Base-by-base conservation (phyloP, 495 filamentous ascomycete genomes). In the Talaromyces borbonicus region DNA sequence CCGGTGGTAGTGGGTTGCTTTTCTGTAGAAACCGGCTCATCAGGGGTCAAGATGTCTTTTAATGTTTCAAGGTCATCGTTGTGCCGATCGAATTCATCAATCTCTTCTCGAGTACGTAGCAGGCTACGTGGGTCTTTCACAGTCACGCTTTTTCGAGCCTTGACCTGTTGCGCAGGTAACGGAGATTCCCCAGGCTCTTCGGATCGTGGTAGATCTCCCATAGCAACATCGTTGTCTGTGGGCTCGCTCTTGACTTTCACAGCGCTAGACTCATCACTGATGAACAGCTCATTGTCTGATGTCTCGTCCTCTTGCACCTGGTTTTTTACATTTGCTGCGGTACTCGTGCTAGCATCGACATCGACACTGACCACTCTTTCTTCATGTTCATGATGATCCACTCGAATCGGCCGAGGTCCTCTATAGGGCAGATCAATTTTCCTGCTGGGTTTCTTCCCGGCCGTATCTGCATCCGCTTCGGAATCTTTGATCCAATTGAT, bases 351-450 rank as follows among this genome's bases (percentile, higher is more conserved):
- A 3, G 71, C 69, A 42, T 77, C 73, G 55, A 72, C 73, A 44
- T 73, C 71, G 32, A 77, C 68, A 47, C 64, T 68, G 25, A 71
- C 53, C 8, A 60, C 53, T 14, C 72, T 63, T 33, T 76, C 73
- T 40, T 68, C 65, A 56, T 78, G 74, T 43, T 71, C 68, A 52
- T 70, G 62, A 48, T 72, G 63, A 43, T 70, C 63, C 23, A 75
- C 59, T 8, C 74, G 65, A 33, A 75, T 60, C 3, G 74, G 74
- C 35, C 62, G 57, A 40, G 76, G 55, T 3, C 61, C 65, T 27
- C 46, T 56, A 30, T 53, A 52, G n/a, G 32, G 36, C 15, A 18
- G 24, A 19, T 25, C 51, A 49, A 29, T 50, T 51, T 43, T 39
- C 46, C 48, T 49, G 20, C 55, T 51, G 37, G 51, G 53, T 35